Evolutionary conservation across 768 basidiomycete species (phyloP).

Genomic region (Amanita polypyramis): DNA sequence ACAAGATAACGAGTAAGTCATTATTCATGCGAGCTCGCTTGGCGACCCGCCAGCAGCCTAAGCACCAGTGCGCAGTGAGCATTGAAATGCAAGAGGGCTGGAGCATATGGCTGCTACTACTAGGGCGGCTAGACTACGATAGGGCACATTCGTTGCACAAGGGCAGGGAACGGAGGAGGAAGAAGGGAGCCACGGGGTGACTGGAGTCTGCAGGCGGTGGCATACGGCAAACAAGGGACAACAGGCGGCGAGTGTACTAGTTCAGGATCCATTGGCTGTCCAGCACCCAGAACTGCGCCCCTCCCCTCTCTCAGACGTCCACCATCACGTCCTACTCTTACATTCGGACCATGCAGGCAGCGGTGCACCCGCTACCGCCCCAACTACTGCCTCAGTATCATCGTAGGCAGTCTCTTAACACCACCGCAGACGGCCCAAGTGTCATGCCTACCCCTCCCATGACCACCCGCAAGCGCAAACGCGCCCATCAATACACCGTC

Average conservation of each 20-base stretch:
- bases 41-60: not conserved
- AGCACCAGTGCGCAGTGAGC: not conserved
- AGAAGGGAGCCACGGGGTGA: conserved; percentile 3
- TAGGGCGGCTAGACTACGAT: too few relatives aligned
- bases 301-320: conserved; percentile 19
- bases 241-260: conserved; percentile 16
- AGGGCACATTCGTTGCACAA: not conserved
- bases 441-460: conserved; percentile 64
- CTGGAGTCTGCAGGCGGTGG: conserved; percentile 16
- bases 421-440: conserved; percentile 42
- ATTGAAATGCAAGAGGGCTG: not conserved
- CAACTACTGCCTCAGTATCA: conserved; percentile 58
- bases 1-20: not conserved
- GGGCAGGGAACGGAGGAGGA: not conserved
- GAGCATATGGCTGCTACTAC: too few relatives aligned
- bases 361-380: conserved; percentile 54
- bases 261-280: conserved; percentile 30
- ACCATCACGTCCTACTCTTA: conserved; percentile 46
- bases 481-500: conserved; percentile 70
- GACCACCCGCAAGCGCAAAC: conserved; percentile 73
- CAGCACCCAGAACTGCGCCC: conserved; percentile 24
- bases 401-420: conserved; percentile 42
- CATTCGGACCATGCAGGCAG: conserved; percentile 58
- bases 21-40: conserved; percentile 1
- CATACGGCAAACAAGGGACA: conserved; percentile 19